Percentiles rank a stretch among this genome's conserved stretches.
Conservation (phyloP, 1,284 basidiomycete species). For the Mycena sp. region DNA sequence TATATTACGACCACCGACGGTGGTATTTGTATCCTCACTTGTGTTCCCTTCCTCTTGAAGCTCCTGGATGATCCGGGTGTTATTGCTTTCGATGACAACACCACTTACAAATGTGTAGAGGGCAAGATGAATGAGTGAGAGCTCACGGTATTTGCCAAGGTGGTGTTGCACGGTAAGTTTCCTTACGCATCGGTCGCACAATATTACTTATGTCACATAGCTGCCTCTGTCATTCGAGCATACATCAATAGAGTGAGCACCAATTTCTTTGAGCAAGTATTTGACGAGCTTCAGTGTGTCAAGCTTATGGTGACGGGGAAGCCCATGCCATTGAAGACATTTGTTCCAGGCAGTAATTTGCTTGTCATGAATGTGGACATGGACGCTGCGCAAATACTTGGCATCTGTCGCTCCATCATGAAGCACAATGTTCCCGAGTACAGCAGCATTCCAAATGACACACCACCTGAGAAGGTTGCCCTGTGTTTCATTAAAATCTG, state of each 20-base stretch:
- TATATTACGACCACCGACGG: background rate
- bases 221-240: background rate
- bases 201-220: background rate
- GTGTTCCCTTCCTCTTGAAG: background rate
- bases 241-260: constrained; percentile 13
- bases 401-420: constrained; percentile 6
- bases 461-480: background rate
- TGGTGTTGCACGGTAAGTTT: background rate
- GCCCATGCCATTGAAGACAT: constrained; percentile 1
- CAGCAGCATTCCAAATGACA: constrained; percentile 10
- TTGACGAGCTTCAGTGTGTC: constrained; percentile 10
- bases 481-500: background rate
- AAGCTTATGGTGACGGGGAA: constrained; percentile 15
- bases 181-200: background rate
- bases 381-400: constrained; percentile 20
- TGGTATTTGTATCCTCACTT: background rate
- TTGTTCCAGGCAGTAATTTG: constrained; percentile 2
- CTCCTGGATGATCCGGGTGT: constrained; percentile 18
- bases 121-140: constrained; percentile 24
- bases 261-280: background rate
- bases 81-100: constrained; percentile 12
- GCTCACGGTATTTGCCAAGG: background rate
- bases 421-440: constrained; percentile 10
- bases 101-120: constrained; percentile 8
- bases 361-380: constrained; percentile 10